A percentile compares a stretch with the other conserved stretches of the same genome.
Evolutionary conservation across 2,329 filamentous ascomycete species (phyloP).

Genomic region (Aspergillus uvarum): DNA sequence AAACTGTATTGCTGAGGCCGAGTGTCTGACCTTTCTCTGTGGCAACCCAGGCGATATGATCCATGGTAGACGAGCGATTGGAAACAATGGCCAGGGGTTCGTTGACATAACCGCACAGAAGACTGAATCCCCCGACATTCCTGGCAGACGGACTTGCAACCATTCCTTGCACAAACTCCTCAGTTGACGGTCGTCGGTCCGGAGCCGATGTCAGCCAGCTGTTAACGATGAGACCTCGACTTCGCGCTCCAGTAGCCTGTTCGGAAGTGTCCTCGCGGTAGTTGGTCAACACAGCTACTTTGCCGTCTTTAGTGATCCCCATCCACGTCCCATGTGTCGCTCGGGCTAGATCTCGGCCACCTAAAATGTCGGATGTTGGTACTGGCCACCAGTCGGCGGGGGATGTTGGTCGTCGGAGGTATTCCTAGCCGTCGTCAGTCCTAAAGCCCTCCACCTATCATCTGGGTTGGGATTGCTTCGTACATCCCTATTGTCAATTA

Average conservation of each 20-base stretch:
- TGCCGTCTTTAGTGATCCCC: constrained; percentile 60
- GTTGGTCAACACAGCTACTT: constrained; percentile 63
- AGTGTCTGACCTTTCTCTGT: constrained; percentile 52
- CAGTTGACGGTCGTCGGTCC: constrained; percentile 42
- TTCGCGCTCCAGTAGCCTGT: constrained; percentile 48
- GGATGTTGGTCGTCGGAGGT: constrained; percentile 60
- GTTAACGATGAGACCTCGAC: constrained; percentile 60
- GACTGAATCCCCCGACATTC: constrained; percentile 63
- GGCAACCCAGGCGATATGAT: constrained; percentile 54
- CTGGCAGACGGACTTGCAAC: constrained; percentile 55
- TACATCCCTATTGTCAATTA: constrained; percentile 76
- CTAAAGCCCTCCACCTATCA: not conserved
- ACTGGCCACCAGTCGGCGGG: constrained; percentile 60
- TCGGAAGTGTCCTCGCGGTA: constrained; percentile 57
- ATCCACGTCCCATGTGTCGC: constrained; percentile 64
- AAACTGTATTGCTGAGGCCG: constrained; percentile 62
- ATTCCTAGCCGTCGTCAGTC: constrained; percentile 52
- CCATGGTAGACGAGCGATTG: constrained; percentile 57
- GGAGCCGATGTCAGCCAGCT: constrained; percentile 55
- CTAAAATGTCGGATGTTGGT: constrained; percentile 57
- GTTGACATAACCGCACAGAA: constrained; percentile 58
- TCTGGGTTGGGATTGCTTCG: constrained; percentile 9
- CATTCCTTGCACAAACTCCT: constrained; percentile 55
- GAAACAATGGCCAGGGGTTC: constrained; percentile 60
- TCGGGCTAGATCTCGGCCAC: constrained; percentile 62